These are phyloP conservation scores for Russula ochroleuca DNA, from an alignment of 768 basidiomycete species.

Conservation along the genomic window DNA sequence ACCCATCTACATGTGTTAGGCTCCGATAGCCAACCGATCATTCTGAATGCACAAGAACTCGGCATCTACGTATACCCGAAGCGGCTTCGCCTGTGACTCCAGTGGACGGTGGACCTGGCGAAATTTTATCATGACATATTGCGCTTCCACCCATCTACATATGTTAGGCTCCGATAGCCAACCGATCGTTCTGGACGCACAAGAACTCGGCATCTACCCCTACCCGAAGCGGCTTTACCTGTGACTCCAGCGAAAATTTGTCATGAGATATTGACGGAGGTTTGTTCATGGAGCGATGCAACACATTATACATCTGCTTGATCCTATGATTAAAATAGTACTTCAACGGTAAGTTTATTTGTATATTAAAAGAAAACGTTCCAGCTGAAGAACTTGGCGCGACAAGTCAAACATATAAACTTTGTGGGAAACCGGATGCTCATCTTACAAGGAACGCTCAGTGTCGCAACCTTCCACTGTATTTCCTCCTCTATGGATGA, in stretches of 20 bases:
- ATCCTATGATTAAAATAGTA: conserved; percentile 2
- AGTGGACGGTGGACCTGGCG: no score
- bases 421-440: conserved; percentile 16
- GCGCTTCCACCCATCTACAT: no score
- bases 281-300: conserved; percentile 17
- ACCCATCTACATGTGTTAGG: conserved; percentile 1
- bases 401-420: conserved; percentile 12
- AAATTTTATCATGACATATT: no score
- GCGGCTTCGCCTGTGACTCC: no score
- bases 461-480: conserved; percentile 7
- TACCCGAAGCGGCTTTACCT: conserved; percentile 18
- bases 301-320: neutral
- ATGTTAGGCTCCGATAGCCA: conserved; percentile 12
- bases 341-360: conserved; percentile 1
- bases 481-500: conserved; percentile 23
- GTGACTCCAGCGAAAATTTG: conserved; percentile 15
- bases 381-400: neutral
- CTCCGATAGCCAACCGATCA: no score
- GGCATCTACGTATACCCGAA: no score
- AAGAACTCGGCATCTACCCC: conserved; percentile 10
- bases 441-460: conserved; percentile 8
- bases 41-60: no score
- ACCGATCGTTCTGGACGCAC: conserved; percentile 8
- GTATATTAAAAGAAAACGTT: conserved; percentile 18
- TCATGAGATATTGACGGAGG: conserved; percentile 10